Base-by-base conservation (phyloP, 371 early-diverging fungal species). In the Rhizopus sp. region DNA sequence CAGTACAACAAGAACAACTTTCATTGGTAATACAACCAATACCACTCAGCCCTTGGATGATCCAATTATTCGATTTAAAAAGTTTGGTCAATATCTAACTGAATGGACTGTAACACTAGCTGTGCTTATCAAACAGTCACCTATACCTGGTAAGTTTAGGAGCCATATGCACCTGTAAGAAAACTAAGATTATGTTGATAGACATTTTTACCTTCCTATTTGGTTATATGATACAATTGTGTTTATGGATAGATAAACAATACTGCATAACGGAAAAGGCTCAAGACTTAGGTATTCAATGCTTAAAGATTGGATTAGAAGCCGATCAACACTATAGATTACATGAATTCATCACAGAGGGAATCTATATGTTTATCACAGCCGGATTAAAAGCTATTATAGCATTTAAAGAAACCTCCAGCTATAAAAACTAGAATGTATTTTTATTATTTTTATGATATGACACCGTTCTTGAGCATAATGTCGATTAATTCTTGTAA, bases 401-500 rank as follows among this genome's bases (percentile, higher is more conserved):
- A 15, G 88, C 86, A 3, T 88, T 82, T 58, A 83, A 83, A 57
- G 84, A 86, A 58, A 62, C 84, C 0, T 81, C 88, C 5, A 40
- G 30, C 23, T 23, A 23, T 23, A 23, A 23, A 23, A 23, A 23
- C 23, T 23, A 23, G 23, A 23, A 23, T 23, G 23, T 23, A 23
- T 23, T 23, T 23, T 23, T 23, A 38, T 32, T 33, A 7, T 53
- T 40, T 0, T n/a, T 48, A 60, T 12, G 65, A 68, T 53, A 77
- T 74, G 47, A 77, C 57, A 9, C 72, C 74, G 50, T 77, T 63
- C 45, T 66, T 67, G 52, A 91, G 87, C 75, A 90, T 84, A 45
- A 81, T 77, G 44, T 77, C 82, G 50, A 95, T 88, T 50, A 95
- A 71, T 30, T 93, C 94, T 40, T 77, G 76, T 78, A 97, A 75